These are phyloP conservation scores for Ceratocystis colombiana DNA, from an alignment of 2,329 filamentous ascomycete genomes.

Conservation along the genomic window DNA sequence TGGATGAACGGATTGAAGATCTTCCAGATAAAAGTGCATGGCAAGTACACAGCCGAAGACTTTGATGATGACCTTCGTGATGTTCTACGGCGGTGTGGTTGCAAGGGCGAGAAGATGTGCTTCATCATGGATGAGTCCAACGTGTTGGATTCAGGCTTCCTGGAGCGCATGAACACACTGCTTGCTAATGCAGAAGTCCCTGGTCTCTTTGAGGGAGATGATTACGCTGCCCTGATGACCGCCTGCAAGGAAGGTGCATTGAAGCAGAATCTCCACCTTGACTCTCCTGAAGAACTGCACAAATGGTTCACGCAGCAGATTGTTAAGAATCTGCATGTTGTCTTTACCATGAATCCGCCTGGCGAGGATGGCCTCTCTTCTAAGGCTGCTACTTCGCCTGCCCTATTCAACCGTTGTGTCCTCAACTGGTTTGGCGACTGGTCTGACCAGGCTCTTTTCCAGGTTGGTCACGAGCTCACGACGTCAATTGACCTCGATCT, in stretches of 20 bases:
- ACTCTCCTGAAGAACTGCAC: constrained; percentile 98
- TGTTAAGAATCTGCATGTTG: constrained; percentile 95
- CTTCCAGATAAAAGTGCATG: constrained; percentile 99
- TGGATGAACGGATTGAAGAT: constrained; percentile 99
- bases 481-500: constrained; percentile 93
- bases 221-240: constrained; percentile 97
- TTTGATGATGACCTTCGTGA: constrained; percentile 96
- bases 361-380: constrained; percentile 79
- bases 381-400: constrained; percentile 94
- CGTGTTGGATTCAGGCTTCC: constrained; percentile 93
- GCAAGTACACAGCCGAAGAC: constrained; percentile 94
- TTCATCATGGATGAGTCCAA: constrained; percentile 99
- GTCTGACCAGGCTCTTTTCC: constrained; percentile 98
- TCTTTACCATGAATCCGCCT: constrained; percentile 99
- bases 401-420: constrained; percentile 97
- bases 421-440: constrained; percentile 99
- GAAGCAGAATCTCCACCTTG: constrained; percentile 83
- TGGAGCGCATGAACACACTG: constrained; percentile 98
- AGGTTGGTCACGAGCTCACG: constrained; percentile 90
- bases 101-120: constrained; percentile 98
- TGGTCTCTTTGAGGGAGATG: constrained; percentile 97
- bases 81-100: constrained; percentile 85
- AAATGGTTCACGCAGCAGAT: constrained; percentile 99
- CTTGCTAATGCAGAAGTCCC: constrained; percentile 99
- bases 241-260: constrained; percentile 98